Evolutionary conservation across 2,329 filamentous ascomycete species (phyloP), one percentile per base, ranked within the genome.

Genomic region (Botrytis galanthina): DNA sequence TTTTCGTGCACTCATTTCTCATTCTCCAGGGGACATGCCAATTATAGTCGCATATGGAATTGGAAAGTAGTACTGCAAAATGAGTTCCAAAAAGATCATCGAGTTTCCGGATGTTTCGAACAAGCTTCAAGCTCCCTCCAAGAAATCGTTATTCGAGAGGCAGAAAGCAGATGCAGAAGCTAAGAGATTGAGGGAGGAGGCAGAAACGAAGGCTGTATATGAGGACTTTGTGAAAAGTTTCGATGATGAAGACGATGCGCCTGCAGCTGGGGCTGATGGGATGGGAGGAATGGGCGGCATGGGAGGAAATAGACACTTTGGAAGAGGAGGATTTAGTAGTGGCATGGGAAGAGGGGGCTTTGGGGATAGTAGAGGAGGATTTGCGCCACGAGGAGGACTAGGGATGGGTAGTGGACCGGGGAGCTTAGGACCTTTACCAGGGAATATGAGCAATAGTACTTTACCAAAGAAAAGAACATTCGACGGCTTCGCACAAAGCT

Each of bases 111-210:
- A 94, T 79, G 86, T 93, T 74, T 89, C 91, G 73, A 88, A 90
- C 70, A 97, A 97, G 83, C 89, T 96, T 69, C 89, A 92, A 73
- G 93, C 93, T 67, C 90, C 93, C 0, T 87, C 91, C 75, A 96
- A 95, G 83, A 93, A 96, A 81, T 97, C 94, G 32, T 87, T 92
- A 39, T 97, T 97, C 81, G 95, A 97, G 84, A 91, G 91, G 78
- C 93, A 97, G 82, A 94, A 93, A 82, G 93, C 93, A 74, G 94
- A 97, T 81, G 93, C 93, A 73, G 94, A 97, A 85, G 94, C 93
- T 37, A 97, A 97, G 84, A 91, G 93, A 74, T 87, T 89, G 78
- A 89, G 93, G 77, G 95, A 97, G 82, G 92, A 92, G 79, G 93
- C 92, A 77, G 95, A 97, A 83, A 97, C 93, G 10, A 93, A 92